Evolutionary conservation across 441 rosid species (phyloP), one percentile per base, ranked within the genome.

Genomic region (Aleurites moluccanus): DNA sequence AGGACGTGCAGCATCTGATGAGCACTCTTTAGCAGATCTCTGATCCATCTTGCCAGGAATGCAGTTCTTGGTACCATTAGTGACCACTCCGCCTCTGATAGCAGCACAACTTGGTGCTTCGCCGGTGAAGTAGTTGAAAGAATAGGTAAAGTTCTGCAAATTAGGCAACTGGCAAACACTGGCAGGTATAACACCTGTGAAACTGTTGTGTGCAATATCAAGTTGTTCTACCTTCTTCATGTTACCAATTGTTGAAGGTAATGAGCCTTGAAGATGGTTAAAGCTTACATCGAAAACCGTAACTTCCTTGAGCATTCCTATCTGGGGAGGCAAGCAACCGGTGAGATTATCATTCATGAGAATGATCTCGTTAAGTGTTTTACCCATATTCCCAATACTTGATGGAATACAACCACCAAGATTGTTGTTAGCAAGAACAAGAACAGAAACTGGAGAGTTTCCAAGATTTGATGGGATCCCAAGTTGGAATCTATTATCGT

Each of bases 381-480:
- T 84, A 10, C 72, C 76, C 96, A 91, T 91, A 62, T 86, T 86
- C 0, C 91, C 94, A n/a, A 94, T 83, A 74, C 81, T 83, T 16
- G 63, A 78, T 0, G 99, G 99, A 72, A 94, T 87, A 76, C 97
- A 90, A 0, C 99, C 98, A 0, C 45, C 67, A 35, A 94, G 89
- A 44, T 91, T 87, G 89, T 94, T 94, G 79, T 88, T 73, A 38
- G 98, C 94, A 16, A 92, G 86, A 42, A 89, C 86, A 60, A 91
- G 83, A 2, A 91, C 94, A 0, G 97, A 85, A 6, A 81, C 91
- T 0, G 86, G 72, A 9, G 96, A 92, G 55, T 88, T 84, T 0
- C 99, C 99, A 0, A 94, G 78, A 4, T 90, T 85, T 0, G 81
- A 81, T 0, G 98, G 96, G 69, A 94, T 92, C 10, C 78, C 73